Evolutionary conservation across 1,139 yeast genomes (phyloP).

Genomic region (Debaryomyces sp.): DNA sequence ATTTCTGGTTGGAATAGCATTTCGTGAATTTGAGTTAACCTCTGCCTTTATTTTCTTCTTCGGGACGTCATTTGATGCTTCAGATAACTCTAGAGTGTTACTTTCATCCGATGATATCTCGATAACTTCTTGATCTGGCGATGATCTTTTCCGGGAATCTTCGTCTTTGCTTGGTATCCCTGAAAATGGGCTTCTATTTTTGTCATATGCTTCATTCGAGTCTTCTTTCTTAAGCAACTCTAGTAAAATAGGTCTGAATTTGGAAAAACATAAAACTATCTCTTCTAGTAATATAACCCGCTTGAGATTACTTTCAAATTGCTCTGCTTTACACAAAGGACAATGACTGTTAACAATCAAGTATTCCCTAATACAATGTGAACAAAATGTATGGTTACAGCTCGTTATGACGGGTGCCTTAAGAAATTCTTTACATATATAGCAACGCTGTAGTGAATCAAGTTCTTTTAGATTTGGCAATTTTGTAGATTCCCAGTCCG

Average conservation of each 20-base stretch:
- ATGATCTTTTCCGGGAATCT: slow-evolving; percentile 2
- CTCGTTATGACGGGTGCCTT: slow-evolving; percentile 82
- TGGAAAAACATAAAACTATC: slow-evolving; percentile 57
- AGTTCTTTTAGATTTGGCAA: slow-evolving; percentile 61
- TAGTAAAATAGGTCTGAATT: slow-evolving; percentile 43
- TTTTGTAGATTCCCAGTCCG: slow-evolving; percentile 62
- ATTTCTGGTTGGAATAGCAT: slow-evolving; percentile 17
- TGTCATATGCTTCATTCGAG: background rate
- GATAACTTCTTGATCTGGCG: slow-evolving; percentile 18
- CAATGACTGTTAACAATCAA: slow-evolving; percentile 63
- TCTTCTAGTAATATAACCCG: slow-evolving; percentile 77
- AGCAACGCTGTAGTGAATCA: slow-evolving; percentile 78
- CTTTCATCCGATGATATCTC: slow-evolving; percentile 21
- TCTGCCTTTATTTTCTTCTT: slow-evolving; percentile 11
- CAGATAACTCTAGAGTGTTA: background rate
- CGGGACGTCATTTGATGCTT: background rate
- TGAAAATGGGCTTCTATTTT: background rate
- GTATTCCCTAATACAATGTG: slow-evolving; percentile 80
- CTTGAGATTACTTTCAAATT: slow-evolving; percentile 70
- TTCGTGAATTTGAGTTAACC: slow-evolving; percentile 10
- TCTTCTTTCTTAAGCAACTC: slow-evolving; percentile 19
- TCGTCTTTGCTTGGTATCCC: background rate
- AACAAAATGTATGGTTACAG: slow-evolving; percentile 91
- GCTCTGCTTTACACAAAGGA: slow-evolving; percentile 77
- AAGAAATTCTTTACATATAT: slow-evolving; percentile 86